Conservation (phyloP, 2,329 filamentous ascomycete genomes). For the Didymella lethalis region DNA sequence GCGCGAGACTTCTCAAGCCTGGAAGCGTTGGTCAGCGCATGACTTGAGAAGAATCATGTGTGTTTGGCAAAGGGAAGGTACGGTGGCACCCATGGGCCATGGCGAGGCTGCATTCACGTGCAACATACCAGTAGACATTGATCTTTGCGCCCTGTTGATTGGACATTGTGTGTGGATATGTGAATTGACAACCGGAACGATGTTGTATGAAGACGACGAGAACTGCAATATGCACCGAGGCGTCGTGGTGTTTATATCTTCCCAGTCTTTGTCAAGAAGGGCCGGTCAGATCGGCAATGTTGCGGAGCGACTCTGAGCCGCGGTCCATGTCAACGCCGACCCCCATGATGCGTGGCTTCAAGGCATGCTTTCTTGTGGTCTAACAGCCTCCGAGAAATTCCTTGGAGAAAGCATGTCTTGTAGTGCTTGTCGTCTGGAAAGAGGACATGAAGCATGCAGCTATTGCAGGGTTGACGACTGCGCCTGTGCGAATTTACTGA, state of each 20-base stretch:
- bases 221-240: neutral
- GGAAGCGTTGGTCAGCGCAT: neutral
- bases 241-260: slow-evolving; percentile 10
- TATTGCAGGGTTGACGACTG: neutral
- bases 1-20: slow-evolving; percentile 87
- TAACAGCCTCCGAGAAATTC: neutral
- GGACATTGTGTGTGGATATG: slow-evolving; percentile 20
- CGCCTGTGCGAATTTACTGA: neutral
- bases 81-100: neutral
- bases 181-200: too few relatives aligned
- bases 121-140: slow-evolving; percentile 47
- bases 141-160: slow-evolving; percentile 46
- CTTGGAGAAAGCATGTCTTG: too few relatives aligned
- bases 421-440: neutral
- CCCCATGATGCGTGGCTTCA: slow-evolving; percentile 4
- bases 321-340: slow-evolving; percentile 12
- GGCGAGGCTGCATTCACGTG: slow-evolving; percentile 11
- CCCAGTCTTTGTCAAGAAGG: slow-evolving; percentile 6
- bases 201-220: neutral
- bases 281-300: slow-evolving; percentile 6
- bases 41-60: neutral
- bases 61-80: neutral
- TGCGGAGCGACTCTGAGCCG: slow-evolving; percentile 13
- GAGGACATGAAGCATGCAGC: neutral
- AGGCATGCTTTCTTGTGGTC: neutral